Evolutionary conservation across 805 yeast genomes (phyloP).

Genomic region (Nakazawaea peltata): DNA sequence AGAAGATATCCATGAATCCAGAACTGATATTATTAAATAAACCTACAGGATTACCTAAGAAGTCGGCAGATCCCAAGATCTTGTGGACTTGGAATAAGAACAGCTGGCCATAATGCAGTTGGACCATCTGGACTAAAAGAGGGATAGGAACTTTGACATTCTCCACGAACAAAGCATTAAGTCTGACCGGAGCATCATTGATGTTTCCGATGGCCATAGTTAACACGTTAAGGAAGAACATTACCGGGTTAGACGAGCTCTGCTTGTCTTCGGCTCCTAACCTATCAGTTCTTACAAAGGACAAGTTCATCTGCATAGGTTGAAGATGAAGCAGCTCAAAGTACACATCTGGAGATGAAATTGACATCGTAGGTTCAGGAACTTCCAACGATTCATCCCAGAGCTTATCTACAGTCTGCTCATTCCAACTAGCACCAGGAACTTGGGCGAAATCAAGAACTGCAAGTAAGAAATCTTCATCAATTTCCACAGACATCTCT

Average conservation of each 20-base stretch:
- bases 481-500: constrained; percentile 87
- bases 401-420: constrained; percentile 26
- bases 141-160: constrained; percentile 84
- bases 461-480: constrained; percentile 86
- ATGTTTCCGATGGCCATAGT: constrained; percentile 97
- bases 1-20: constrained; percentile 93
- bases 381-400: constrained; percentile 57
- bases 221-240: constrained; percentile 74
- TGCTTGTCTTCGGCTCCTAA: constrained; percentile 57
- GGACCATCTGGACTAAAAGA: constrained; percentile 57
- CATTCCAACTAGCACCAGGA: constrained; percentile 78
- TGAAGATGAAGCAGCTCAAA: constrained; percentile 91
- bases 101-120: constrained; percentile 86
- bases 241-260: constrained; percentile 53
- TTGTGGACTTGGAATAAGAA: constrained; percentile 88
- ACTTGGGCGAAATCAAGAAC: constrained; percentile 70
- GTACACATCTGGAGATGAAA: constrained; percentile 66
- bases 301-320: constrained; percentile 80
- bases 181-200: constrained; percentile 89
- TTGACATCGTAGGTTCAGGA: constrained; percentile 58
- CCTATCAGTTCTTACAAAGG: constrained; percentile 85
- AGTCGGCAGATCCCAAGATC: constrained; percentile 92
- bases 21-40: constrained; percentile 87
- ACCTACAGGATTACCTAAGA: constrained; percentile 96
- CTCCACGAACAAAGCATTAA: constrained; percentile 82